Evolutionary conservation across 805 yeast species (phyloP).

Genomic region (Nakazawaea wyomingensis): DNA sequence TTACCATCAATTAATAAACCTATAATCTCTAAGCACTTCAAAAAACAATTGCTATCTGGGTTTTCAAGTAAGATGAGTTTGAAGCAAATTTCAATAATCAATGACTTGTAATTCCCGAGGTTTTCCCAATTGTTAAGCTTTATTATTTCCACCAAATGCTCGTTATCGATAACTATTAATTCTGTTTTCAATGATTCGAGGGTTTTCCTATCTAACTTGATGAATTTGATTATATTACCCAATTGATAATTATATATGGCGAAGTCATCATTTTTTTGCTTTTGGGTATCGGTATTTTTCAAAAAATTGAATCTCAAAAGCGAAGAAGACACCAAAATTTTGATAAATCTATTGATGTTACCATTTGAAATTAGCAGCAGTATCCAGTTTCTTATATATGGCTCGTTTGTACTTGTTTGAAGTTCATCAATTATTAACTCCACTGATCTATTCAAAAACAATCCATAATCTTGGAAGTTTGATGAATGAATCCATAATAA

Average conservation of each 20-base stretch:
- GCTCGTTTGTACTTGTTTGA: conserved; percentile 22
- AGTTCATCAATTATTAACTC: conserved; percentile 65
- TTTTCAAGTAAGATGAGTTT: conserved; percentile 30
- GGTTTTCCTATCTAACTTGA: conserved; percentile 41
- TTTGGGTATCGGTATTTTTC: conserved; percentile 18
- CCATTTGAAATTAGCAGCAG: conserved; percentile 42
- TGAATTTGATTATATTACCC: conserved; percentile 44
- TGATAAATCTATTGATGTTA: conserved; percentile 54
- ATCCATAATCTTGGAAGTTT: conserved; percentile 35
- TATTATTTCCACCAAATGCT: conserved; percentile 35
- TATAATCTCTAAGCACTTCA: conserved; percentile 28
- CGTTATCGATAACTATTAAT: conserved; percentile 49
- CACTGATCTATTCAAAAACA: conserved; percentile 46
- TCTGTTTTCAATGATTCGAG: conserved; percentile 51
- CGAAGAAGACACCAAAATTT: conserved; percentile 50
- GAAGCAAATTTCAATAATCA: conserved; percentile 40
- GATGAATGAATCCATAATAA: conserved; percentile 71
- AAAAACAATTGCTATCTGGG: conserved; percentile 16
- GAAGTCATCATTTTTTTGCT: conserved; percentile 42
- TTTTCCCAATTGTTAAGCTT: conserved; percentile 40
- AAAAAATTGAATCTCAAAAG: conserved; percentile 33
- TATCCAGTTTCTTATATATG: conserved; percentile 35
- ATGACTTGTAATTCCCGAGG: conserved; percentile 56
- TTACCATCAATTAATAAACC: conserved; percentile 49
- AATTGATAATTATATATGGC: conserved; percentile 60